Conservation (phyloP, 495 filamentous ascomycete species). For the Achaetomiella virescens region DNA sequence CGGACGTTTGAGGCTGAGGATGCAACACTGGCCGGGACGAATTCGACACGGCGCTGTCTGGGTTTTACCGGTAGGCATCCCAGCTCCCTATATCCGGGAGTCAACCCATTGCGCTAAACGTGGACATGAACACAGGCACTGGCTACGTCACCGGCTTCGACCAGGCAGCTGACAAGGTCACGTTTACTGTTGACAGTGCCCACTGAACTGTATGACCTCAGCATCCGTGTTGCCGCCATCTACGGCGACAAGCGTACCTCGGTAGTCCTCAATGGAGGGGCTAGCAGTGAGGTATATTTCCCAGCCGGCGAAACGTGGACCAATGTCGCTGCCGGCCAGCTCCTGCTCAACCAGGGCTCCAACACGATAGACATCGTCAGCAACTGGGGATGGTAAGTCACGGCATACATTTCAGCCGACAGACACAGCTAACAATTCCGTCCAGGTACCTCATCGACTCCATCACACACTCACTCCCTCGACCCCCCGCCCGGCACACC, state of each 20-base stretch:
- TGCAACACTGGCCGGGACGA: conserved; percentile 31
- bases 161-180: conserved; percentile 33
- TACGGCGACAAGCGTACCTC: conserved; percentile 40
- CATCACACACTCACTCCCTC: conserved; percentile 34
- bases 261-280: conserved; percentile 36
- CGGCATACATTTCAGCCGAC: too few species aligned
- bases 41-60: conserved; percentile 28
- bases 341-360: conserved; percentile 35
- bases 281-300: conserved; percentile 35
- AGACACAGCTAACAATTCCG: too few species aligned
- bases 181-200: conserved; percentile 29
- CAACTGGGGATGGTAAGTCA: conserved; percentile 42
- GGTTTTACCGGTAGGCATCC: conserved; percentile 23
- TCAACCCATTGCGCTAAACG: not conserved
- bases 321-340: conserved; percentile 34
- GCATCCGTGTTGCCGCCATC: conserved; percentile 33
- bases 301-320: conserved; percentile 23
- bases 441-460: conserved; percentile 35
- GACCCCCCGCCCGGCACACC: conserved; percentile 30
- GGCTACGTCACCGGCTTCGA: conserved; percentile 43
- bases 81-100: too few species aligned
- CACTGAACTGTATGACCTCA: conserved; percentile 35
- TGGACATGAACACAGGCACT: conserved; percentile 20
- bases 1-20: conserved; percentile 37
- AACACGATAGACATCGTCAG: conserved; percentile 40